A percentile compares a stretch with the other conserved stretches of the same genome.
phyloP scores from a whole-genome alignment of 2,329 filamentous ascomycete genomes.

The Botrytis cinerea region DNA sequence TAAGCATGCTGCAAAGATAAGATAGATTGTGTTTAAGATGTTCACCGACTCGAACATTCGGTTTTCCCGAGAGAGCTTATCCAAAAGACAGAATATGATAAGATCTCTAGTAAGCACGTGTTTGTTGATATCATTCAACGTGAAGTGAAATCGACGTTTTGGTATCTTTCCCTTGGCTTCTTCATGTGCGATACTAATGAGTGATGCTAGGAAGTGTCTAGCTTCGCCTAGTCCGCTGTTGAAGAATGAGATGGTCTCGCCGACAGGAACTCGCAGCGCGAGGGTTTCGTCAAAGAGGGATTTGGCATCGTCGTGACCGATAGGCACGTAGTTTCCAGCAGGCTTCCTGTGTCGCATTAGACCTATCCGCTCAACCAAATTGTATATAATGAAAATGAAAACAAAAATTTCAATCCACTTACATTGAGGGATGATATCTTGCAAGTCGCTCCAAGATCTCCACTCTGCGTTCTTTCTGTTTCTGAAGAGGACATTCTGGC shows the following conservation, averaged over 20 bases:
- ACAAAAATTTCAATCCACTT: neutral
- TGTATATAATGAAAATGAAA: neutral
- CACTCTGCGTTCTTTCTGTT: neutral
- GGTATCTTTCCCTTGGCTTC: neutral
- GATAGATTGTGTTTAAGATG: neutral
- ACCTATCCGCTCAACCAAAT: neutral
- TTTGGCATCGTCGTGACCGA: neutral
- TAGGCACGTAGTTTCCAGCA: neutral
- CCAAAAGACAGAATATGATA: neutral
- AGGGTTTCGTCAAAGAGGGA: neutral
- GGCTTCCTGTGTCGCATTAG: neutral
- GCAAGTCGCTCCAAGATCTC: neutral
- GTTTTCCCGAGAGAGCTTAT: neutral
- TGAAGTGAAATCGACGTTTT: conserved; percentile 10
- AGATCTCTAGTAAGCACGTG: neutral
- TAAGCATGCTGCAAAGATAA: neutral
- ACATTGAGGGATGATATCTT: neutral
- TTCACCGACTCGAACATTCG: neutral
- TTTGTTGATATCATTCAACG: neutral
- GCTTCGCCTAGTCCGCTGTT: neutral
- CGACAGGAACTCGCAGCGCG: neutral
- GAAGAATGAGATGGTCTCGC: conserved; percentile 1
- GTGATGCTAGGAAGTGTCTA: neutral
- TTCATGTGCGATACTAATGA: neutral
- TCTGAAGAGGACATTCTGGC: neutral